Conservation (phyloP, 805 yeast species). For the Diddensiella santjacobensis region DNA sequence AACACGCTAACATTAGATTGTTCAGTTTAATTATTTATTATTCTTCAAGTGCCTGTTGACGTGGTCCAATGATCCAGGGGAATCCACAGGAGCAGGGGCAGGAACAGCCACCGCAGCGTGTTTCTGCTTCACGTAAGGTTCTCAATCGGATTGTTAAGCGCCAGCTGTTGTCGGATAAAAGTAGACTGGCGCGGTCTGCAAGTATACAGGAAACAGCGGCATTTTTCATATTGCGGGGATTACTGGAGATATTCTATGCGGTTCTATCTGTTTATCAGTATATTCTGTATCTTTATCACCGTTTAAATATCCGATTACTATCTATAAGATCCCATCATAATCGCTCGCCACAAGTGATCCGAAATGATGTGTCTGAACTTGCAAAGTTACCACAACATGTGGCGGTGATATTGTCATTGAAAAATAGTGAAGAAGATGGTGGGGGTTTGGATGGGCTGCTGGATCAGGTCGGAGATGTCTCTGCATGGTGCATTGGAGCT, state of each 20-base stretch:
- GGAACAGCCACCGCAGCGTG: neutral
- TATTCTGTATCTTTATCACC: constrained; percentile 18
- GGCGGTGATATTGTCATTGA: constrained; percentile 70
- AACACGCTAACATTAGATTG: no score
- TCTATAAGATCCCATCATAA: constrained; percentile 25
- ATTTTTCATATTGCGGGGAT: constrained; percentile 16
- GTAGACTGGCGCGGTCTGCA: neutral
- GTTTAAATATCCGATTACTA: constrained; percentile 15
- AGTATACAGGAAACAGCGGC: constrained; percentile 3
- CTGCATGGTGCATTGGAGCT: constrained; percentile 87
- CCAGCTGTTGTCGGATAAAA: neutral
- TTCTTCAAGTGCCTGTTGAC: no score
- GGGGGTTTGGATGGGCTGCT: constrained; percentile 84
- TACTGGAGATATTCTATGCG: constrained; percentile 18
- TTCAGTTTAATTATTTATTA: no score
- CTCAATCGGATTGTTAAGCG: neutral
- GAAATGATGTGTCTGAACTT: constrained; percentile 72
- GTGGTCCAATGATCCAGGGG: neutral
- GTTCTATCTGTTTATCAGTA: constrained; percentile 11
- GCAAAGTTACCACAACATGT: constrained; percentile 73
- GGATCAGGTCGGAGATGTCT: constrained; percentile 69
- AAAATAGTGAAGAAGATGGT: constrained; percentile 76
- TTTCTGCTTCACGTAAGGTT: neutral
- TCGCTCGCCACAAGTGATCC: constrained; percentile 66
- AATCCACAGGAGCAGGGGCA: neutral